phyloP scores from a whole-genome alignment of 2,329 filamentous ascomycete species.

The Aspergillus tubingensis region DNA sequence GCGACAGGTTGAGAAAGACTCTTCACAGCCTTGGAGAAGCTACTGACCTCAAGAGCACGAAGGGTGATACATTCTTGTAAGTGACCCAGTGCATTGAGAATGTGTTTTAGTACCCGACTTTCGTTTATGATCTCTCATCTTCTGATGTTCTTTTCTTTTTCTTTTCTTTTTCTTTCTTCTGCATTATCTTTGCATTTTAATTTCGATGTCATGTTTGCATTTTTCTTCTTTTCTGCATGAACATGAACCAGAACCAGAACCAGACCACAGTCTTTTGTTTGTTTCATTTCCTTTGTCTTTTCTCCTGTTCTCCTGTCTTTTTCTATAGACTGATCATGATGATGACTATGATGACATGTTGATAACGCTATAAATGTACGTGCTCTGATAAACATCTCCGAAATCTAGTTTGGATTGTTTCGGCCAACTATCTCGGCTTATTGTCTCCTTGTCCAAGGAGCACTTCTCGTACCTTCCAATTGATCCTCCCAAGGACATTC shows the following conservation, averaged over 20 bases:
- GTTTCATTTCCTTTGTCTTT: constrained; percentile 20
- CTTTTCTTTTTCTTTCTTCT: constrained; percentile 9
- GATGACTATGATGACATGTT: constrained; percentile 28
- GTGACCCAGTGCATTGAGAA: constrained; percentile 36
- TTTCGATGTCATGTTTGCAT: constrained; percentile 1
- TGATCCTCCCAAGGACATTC: constrained; percentile 52
- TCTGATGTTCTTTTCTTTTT: constrained; percentile 14
- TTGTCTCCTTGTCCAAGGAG: constrained; percentile 54
- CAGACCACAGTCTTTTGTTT: constrained; percentile 16
- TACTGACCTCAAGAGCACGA: constrained; percentile 52
- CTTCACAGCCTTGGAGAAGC: constrained; percentile 54
- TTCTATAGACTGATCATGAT: constrained; percentile 27
- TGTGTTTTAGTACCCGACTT: constrained; percentile 20
- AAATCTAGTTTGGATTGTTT: constrained; percentile 55
- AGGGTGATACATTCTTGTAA: constrained; percentile 54
- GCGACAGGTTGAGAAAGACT: constrained; percentile 52
- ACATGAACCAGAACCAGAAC: constrained; percentile 11
- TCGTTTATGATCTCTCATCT: constrained; percentile 16
- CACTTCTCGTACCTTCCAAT: constrained; percentile 56
- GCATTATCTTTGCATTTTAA: constrained; percentile 1
- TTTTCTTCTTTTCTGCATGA: constrained; percentile 10
- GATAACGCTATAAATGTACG: constrained; percentile 43
- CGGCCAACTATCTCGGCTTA: constrained; percentile 53
- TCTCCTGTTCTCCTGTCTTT: constrained; percentile 11
- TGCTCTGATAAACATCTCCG: constrained; percentile 43